Evolutionary conservation across 2,329 filamentous ascomycete species (phyloP), one percentile per base, ranked within the genome.

Genomic region (Diaporthe capsici): DNA sequence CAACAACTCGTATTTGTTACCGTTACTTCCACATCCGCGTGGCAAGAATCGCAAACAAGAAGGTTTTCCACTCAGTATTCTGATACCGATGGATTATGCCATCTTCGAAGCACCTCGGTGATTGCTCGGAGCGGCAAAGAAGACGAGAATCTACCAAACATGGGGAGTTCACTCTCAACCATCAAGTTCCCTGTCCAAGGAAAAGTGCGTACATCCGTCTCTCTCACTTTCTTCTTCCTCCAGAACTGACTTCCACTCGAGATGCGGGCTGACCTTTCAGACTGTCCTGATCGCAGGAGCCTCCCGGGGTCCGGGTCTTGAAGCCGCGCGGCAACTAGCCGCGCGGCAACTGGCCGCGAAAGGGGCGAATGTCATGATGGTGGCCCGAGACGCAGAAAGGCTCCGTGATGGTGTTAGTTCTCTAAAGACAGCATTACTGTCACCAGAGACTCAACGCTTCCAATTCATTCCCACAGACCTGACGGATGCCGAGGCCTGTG

Each of bases 101-200:
- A 22, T 49, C 7, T 49, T 17, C n/a, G 17, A 49, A 22, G n/a
- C 8, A n/a, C 20, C 17, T 20, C 22, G 1, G 6, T 49, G 9
- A 22, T n/a, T 22, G 5, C 47, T 49, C 20, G 20, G 12, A n/a
- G 31, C n/a, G 13, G 6, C 22, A 39, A 42, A 28, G 37, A 42
- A 20, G 2, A 39, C 2, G 3, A 61, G 12, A 25, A 10, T 1
- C 22, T 17, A 25, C 28, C 20, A 58, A 58, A 37, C 2, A 58
- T 58, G 55, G 55, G 31, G 31, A 39, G 31, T 9, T 37, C 55
- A 37, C 12, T 61, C 12, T 61, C 58, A 22, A 47, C 39, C 3
- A 63, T 31, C 60, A 20, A 22, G 17, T 63, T 22, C 17, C 60
- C 39, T 63, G 60, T 63, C 15, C n/a, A 63, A 47, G 60, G 60